Evolutionary conservation across 768 basidiomycete genomes (phyloP), one percentile per base, ranked within the genome.

Genomic region (Lactarius quietus): DNA sequence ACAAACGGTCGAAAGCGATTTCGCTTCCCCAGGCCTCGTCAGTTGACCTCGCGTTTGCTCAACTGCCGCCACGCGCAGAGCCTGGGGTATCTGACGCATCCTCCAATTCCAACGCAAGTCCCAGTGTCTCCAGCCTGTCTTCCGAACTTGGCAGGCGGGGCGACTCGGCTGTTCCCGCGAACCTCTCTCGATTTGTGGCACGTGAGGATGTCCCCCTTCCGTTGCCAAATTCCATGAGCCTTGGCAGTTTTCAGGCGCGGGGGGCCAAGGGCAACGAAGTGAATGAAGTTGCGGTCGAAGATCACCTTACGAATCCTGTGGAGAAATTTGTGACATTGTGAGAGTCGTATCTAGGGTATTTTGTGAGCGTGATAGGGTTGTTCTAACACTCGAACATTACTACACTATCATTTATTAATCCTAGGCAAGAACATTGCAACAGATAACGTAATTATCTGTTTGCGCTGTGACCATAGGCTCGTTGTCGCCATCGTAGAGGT

Each of bases 11-110:
- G n/a, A n/a, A n/a, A n/a, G n/a, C n/a, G n/a, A n/a, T n/a, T n/a
- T n/a, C n/a, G n/a, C n/a, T n/a, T n/a, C n/a, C n/a, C n/a, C n/a
- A n/a, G n/a, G n/a, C n/a, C n/a, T n/a, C n/a, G n/a, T n/a, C n/a
- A n/a, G 63, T 66, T 20, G 48, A 62, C 33, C 56, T 66, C 15
- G 65, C 65, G 45, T 51, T 48, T 28, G 1, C 61, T 18, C 29
- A 57, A 29, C 20, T 66, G 45, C 65, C 48, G 7, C n/a, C 43
- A 15, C 65, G 65, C 52, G 56, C 3, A 48, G 55, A 41, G 6
- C 2, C 31, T 6, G 7, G 18, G 6, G 3, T 56, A 35, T 28
- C 59, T 45, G 4, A 6, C 6, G 20, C 48, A 17, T 26, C 31
- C 14, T 9, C 59, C 4, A 17, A 55, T n/a, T n/a, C n/a, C 41